These are phyloP conservation scores for Akanthomyces lecanii DNA, from an alignment of 2,329 filamentous ascomycete genomes.

Conservation along the genomic window DNA sequence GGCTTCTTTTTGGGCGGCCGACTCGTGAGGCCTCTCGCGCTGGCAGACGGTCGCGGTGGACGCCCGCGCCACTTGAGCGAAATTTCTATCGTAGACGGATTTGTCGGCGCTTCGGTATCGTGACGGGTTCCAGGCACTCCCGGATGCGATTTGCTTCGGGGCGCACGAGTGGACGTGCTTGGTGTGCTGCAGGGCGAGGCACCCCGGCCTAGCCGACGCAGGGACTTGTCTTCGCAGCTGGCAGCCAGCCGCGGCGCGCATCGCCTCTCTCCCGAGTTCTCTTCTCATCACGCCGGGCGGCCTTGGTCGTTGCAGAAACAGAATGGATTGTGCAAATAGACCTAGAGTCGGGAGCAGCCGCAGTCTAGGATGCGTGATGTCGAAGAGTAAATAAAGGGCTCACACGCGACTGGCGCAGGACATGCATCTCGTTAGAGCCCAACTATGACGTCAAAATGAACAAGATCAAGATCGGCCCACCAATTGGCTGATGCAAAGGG, in stretches of 20 bases:
- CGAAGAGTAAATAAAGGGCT: slow-evolving; percentile 7
- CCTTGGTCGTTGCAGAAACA: background rate
- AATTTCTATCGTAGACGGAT: slow-evolving; percentile 4
- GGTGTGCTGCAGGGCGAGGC: background rate
- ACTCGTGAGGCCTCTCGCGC: background rate
- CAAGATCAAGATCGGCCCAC: slow-evolving; percentile 15
- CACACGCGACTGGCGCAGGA: background rate
- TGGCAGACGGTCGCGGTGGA: slow-evolving; percentile 13
- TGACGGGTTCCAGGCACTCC: background rate
- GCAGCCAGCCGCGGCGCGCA: slow-evolving; percentile 8
- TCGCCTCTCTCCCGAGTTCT: slow-evolving; percentile 5
- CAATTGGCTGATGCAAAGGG: background rate
- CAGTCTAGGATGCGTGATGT: slow-evolving; percentile 1
- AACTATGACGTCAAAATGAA: slow-evolving; percentile 14
- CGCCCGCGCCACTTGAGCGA: slow-evolving; percentile 8
- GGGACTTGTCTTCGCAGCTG: background rate
- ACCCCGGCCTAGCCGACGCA: background rate
- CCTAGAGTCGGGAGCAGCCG: background rate
- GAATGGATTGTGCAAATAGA: background rate
- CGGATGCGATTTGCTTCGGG: background rate
- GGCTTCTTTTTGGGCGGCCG: background rate
- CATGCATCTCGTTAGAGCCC: slow-evolving; percentile 1
- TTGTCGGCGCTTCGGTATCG: background rate
- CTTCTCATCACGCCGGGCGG: background rate
- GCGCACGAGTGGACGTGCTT: slow-evolving; percentile 7